A percentile compares a stretch with the other conserved stretches of the same genome.
These are phyloP conservation scores for Clarireedia sp. DNA, from an alignment of 2,329 filamentous ascomycete genomes.

Conservation along the genomic window DNA sequence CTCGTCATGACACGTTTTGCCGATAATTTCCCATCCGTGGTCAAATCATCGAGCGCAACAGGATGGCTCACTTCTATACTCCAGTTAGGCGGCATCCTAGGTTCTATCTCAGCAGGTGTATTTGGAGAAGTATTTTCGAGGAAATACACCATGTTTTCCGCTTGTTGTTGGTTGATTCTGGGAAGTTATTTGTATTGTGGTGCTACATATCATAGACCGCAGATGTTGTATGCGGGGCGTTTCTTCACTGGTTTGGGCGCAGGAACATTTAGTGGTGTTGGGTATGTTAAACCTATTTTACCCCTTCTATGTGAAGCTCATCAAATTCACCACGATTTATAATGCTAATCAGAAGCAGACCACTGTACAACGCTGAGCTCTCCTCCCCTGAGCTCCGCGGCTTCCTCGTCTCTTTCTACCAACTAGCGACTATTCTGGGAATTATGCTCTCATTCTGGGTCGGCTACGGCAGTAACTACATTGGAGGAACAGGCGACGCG, in stretches of 20 bases:
- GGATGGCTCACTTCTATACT: conserved; percentile 15
- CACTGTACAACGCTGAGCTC: conserved; percentile 43
- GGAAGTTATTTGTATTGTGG: conserved; percentile 40
- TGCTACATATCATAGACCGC: conserved; percentile 33
- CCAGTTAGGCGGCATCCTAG: conserved; percentile 38
- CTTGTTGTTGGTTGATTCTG: conserved; percentile 39
- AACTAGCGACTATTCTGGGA: conserved; percentile 51
- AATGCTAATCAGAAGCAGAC: conserved; percentile 22
- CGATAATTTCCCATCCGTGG: conserved; percentile 40
- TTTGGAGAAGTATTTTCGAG: conserved; percentile 41
- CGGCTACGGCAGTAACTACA: conserved; percentile 39
- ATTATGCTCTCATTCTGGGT: conserved; percentile 43
- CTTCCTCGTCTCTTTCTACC: conserved; percentile 54
- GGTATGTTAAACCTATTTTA: background rate
- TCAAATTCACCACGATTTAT: background rate
- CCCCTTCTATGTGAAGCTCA: background rate
- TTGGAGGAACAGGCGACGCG: conserved; percentile 38
- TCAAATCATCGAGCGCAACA: background rate
- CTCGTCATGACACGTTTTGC: conserved; percentile 45
- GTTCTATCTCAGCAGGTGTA: conserved; percentile 35
- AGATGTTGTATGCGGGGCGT: conserved; percentile 39
- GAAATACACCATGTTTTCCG: conserved; percentile 45
- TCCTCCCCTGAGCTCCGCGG: conserved; percentile 55
- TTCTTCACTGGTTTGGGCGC: conserved; percentile 23
- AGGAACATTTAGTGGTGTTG: too few species aligned